phyloP scores from a whole-genome alignment of 2,329 filamentous ascomycete species.

The Rhynchosporium graminicola region DNA sequence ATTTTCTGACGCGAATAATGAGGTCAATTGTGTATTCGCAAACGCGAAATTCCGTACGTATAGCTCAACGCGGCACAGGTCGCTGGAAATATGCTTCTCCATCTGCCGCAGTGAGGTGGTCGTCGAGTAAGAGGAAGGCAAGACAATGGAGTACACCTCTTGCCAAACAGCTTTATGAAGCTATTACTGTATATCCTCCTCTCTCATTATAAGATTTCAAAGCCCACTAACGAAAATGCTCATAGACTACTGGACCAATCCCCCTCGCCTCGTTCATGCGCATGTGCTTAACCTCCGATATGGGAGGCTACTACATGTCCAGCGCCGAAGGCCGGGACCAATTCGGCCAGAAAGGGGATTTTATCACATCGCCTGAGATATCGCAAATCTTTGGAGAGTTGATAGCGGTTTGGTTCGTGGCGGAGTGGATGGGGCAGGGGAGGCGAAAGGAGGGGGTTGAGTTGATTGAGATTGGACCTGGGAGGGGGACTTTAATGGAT shows the following conservation, averaged over 20 bases:
- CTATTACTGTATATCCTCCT: slow-evolving; percentile 68
- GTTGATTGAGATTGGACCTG: slow-evolving; percentile 91
- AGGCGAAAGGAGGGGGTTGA: slow-evolving; percentile 72
- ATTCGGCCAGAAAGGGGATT: slow-evolving; percentile 92
- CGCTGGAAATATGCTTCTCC: slow-evolving; percentile 27
- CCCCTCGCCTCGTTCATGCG: slow-evolving; percentile 96
- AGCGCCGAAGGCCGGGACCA: slow-evolving; percentile 72
- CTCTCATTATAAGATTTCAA: not conserved
- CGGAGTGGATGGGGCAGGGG: slow-evolving; percentile 95
- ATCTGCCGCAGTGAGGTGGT: slow-evolving; percentile 33
- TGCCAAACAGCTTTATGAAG: slow-evolving; percentile 81
- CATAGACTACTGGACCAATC: slow-evolving; percentile 80
- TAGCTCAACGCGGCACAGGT: slow-evolving; percentile 30
- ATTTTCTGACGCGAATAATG: slow-evolving; percentile 29
- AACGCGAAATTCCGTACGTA: slow-evolving; percentile 23
- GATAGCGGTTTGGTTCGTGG: slow-evolving; percentile 89
- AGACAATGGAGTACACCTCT: slow-evolving; percentile 85
- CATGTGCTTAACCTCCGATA: slow-evolving; percentile 90
- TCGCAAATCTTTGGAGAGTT: slow-evolving; percentile 96
- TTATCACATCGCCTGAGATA: slow-evolving; percentile 96
- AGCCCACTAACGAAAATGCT: not conserved
- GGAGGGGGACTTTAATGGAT: slow-evolving; percentile 93
- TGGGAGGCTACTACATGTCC: slow-evolving; percentile 91
- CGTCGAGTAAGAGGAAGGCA: slow-evolving; percentile 31
- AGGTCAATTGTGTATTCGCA: slow-evolving; percentile 35